Base-by-base conservation (phyloP, 768 basidiomycete genomes). In the Leucocoprinus sp. region DNA sequence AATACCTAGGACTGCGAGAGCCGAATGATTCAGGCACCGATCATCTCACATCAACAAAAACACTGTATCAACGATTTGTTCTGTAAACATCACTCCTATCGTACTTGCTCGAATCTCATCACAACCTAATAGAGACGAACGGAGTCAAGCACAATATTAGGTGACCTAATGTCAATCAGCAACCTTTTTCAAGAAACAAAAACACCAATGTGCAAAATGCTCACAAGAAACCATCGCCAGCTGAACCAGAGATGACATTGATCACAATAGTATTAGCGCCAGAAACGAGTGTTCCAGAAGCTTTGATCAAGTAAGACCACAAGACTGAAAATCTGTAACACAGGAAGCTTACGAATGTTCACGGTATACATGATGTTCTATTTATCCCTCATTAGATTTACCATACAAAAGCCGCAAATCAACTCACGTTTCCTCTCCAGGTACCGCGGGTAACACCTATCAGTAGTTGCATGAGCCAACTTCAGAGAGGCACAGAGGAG, bases 1-100 rank as follows among this genome's bases (percentile, higher is more conserved):
- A n/a, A n/a, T n/a, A 29, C 28, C 28, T 7, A 29, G 14, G 14
- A 29, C 28, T 14, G 7, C 28, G 8, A 14, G 8, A 29, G 8
- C 28, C 28, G 28, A 26, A 8, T 24, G 27, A 8, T 29, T 29
- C 15, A 21, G 22, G 6, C n/a, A 7, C 12, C 54, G 49, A 33
- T 45, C 37, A 33, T 63, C 53, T 67, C 76, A 78, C 51, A 76
- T 73, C 61, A 90, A 64, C 23, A 65, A 65, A n/a, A 88, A 68
- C 45, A 76, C 74, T 11, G 89, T 68, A 49, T 86, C 80, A 11
- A 88, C 57, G 18, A 91, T 71, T 80, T 76, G 23, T 71, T 66
- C 15, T n/a, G 70, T 68, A 24, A 90, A 60, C 8, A 60, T 52
- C 19, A 84, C 46, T 17, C 64, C 69, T 1, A 64, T 58, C 22